These are phyloP conservation scores for Phytophthora litchii DNA, from an alignment of 352 stramenopile species.

Conservation along the genomic window DNA sequence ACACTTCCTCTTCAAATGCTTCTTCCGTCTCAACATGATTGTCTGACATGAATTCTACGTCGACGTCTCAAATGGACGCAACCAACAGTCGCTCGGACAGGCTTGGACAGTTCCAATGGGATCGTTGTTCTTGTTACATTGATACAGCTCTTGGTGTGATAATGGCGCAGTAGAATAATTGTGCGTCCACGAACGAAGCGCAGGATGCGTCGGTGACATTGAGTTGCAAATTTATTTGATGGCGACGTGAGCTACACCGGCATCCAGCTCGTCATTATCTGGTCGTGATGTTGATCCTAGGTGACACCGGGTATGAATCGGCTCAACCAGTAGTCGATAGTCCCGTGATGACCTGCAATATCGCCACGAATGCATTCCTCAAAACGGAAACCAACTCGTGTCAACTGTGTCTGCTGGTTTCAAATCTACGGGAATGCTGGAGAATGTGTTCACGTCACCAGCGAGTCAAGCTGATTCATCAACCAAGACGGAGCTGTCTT, in stretches of 20 bases:
- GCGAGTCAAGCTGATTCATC: constrained; percentile 57
- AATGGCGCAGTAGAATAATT: constrained; percentile 18
- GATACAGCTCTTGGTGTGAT: no score
- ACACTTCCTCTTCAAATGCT: constrained; percentile 5
- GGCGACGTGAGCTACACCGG: constrained; percentile 35
- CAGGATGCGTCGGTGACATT: constrained; percentile 48
- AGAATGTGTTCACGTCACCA: constrained; percentile 64
- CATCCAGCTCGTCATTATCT: constrained; percentile 6
- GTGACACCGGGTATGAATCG: constrained; percentile 74
- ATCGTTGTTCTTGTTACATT: constrained; percentile 2
- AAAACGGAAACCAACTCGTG: constrained; percentile 53
- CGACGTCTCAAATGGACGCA: neutral
- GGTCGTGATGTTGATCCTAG: constrained; percentile 56
- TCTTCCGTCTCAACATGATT: neutral
- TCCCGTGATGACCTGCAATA: constrained; percentile 60
- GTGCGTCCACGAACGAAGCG: constrained; percentile 34
- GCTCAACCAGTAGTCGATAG: constrained; percentile 63
- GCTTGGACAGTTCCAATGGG: neutral
- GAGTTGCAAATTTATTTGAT: constrained; percentile 34
- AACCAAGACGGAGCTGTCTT: constrained; percentile 38
- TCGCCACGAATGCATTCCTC: constrained; percentile 45
- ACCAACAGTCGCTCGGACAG: constrained; percentile 25
- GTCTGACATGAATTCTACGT: constrained; percentile 18
- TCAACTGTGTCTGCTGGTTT: constrained; percentile 40
- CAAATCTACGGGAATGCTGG: constrained; percentile 20